Percentiles rank a stretch among this genome's conserved stretches.
These are phyloP conservation scores for Spongospora subterranea DNA, from an alignment of 208 protist species.

Conservation along the genomic window DNA sequence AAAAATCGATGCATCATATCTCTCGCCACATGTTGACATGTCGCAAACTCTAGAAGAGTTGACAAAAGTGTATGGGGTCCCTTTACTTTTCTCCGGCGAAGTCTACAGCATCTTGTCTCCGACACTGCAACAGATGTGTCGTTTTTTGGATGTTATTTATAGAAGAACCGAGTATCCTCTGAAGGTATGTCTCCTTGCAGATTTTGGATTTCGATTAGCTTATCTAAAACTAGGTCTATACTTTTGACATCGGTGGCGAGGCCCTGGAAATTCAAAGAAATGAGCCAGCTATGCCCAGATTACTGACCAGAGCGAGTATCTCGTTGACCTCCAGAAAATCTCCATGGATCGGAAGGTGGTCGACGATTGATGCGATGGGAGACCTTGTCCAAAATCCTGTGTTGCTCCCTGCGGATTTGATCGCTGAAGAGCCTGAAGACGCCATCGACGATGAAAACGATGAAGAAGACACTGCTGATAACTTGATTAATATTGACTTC, in stretches of 20 bases:
- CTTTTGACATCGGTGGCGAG: conserved; percentile 29
- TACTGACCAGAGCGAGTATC: conserved; percentile 23
- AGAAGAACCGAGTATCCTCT: background rate
- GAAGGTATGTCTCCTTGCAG: background rate
- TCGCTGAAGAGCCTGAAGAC: background rate
- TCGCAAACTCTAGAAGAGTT: conserved; percentile 64
- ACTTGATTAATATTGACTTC: conserved; percentile 17
- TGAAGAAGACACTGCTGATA: background rate
- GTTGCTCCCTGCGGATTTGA: background rate
- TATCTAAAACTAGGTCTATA: background rate
- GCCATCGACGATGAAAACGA: background rate
- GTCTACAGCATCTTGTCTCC: background rate
- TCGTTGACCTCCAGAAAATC: conserved; percentile 11
- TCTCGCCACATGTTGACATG: conserved; percentile 70
- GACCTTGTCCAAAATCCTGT: background rate
- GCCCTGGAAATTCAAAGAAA: conserved; percentile 35
- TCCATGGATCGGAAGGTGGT: background rate
- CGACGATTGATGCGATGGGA: too few relatives aligned
- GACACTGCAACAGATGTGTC: background rate
- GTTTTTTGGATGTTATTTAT: conserved; percentile 45
- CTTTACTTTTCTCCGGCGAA: conserved; percentile 30
- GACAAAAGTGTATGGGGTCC: conserved; percentile 67
- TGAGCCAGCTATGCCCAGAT: background rate
- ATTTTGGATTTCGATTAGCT: background rate
- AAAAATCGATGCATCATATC: conserved; percentile 71